Evolutionary conservation across 179 eudicot species (phyloP), one percentile per base, ranked within the genome.

Genomic region (Sideroxylon spinosum): DNA sequence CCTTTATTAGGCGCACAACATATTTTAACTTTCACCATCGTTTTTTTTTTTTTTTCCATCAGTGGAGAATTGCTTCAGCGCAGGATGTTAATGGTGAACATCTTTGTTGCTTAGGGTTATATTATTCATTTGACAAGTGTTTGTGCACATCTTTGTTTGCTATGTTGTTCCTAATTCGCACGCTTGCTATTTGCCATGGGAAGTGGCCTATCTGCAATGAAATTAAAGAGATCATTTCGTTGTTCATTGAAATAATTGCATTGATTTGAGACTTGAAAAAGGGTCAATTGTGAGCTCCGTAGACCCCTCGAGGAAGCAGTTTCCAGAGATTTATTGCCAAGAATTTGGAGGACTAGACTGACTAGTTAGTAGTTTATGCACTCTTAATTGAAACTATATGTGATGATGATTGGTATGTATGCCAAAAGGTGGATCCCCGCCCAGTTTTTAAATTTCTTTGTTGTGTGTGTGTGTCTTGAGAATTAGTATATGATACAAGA

Each of bases 381-480:
- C 17, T 56, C 49, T 20, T 73, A 32, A 2, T 32, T 28, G 28
- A 52, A n/a, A 57, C n/a, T n/a, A 19, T 57, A 10, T 32, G 46
- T 57, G 19, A n/a, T 56, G 37, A 5, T 57, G 28, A 56, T 66
- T 9, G 16, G 25, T 19, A 32, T 29, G 12, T n/a, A 26, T 72
- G 65, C 28, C 1, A 73, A 73, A 28, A 57, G 26, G 48, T 75
- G 50, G 63, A 76, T 56, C 26, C 62, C 19, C 64, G 32, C 61
- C n/a, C 23, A 52, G 44, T 62, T 72, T 50, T 68, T 68, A 11
- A 14, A 32, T 62, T 68, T 84, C 67, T 68, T 60, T 71, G 13
- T 37, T 74, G 56, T 56, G 68, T 22, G 71, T 49, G 56, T 9
- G 6, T 37, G 44, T 37, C 44, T 50, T 12, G 74, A 80, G 78